Percentiles rank a stretch among this genome's conserved stretches.
Evolutionary conservation across 768 basidiomycete species (phyloP).

Genomic region (Lentinula edodes): DNA sequence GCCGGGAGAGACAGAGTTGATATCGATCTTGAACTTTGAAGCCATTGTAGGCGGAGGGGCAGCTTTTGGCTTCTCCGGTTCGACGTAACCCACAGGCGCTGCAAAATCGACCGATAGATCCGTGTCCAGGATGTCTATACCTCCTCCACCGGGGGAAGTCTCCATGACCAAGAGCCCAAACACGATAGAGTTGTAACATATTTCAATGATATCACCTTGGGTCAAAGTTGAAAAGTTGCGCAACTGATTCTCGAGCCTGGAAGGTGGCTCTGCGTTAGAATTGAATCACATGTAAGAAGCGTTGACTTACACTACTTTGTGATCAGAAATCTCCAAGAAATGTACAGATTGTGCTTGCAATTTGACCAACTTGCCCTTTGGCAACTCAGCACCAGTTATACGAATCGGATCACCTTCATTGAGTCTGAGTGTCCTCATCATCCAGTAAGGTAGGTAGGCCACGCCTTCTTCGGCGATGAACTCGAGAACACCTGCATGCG

Average conservation of each 20-base stretch:
- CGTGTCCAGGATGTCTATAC: conserved; percentile 88
- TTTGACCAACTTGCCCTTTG: conserved; percentile 95
- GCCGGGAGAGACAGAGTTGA: conserved; percentile 80
- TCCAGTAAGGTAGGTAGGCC: conserved; percentile 96
- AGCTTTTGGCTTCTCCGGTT: conserved; percentile 84
- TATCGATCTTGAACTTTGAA: conserved; percentile 91
- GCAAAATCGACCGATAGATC: conserved; percentile 99
- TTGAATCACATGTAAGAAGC: neutral
- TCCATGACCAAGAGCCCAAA: conserved; percentile 98
- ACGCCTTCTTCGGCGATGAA: conserved; percentile 97
- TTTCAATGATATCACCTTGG: conserved; percentile 96
- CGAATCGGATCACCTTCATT: conserved; percentile 95
- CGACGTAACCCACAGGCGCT: conserved; percentile 87
- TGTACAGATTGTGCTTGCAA: conserved; percentile 93
- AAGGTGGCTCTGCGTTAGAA: neutral
- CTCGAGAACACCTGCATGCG: conserved; percentile 96
- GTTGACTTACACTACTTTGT: conserved; percentile 79
- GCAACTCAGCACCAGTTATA: conserved; percentile 80
- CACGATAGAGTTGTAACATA: conserved; percentile 92
- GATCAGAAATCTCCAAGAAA: conserved; percentile 96
- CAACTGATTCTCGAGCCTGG: conserved; percentile 88
- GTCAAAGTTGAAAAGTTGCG: conserved; percentile 90
- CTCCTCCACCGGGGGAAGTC: conserved; percentile 76
- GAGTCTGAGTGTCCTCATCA: conserved; percentile 95
- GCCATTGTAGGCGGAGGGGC: conserved; percentile 89